Percentiles rank a stretch among this genome's conserved stretches.
Evolutionary conservation across 768 basidiomycete genomes (phyloP).

Genomic region (Lepiota brunneoincarnata): DNA sequence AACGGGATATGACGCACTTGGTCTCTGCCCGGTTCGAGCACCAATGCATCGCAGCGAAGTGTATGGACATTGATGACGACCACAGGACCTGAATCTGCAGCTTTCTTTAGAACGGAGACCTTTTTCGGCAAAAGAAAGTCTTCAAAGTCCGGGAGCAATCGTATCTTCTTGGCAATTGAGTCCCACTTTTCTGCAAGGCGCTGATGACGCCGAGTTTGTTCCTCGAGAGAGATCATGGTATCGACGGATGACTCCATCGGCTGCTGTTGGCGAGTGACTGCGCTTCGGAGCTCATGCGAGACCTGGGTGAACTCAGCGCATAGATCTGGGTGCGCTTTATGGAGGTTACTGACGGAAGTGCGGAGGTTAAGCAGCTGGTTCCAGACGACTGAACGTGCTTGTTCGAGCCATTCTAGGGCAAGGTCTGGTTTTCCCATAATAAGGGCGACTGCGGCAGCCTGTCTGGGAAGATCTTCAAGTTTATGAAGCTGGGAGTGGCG

Average conservation of each 20-base stretch:
- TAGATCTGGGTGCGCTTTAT: too few relatives aligned
- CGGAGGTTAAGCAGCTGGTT: too few relatives aligned
- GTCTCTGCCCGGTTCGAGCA: too few relatives aligned
- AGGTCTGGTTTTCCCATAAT: not conserved
- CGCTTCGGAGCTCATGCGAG: too few relatives aligned
- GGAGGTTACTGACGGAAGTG: constrained; percentile 9
- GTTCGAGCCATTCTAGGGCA: not conserved
- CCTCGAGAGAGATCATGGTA: constrained; percentile 14
- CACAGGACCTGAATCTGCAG: constrained; percentile 17
- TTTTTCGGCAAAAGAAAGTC: constrained; percentile 19
- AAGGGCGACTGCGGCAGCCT: not conserved
- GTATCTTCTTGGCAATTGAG: too few relatives aligned
- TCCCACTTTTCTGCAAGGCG: too few relatives aligned
- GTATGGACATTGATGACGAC: constrained; percentile 21
- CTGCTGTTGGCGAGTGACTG: too few relatives aligned
- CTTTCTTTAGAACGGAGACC: constrained; percentile 4
- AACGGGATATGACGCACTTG: too few relatives aligned
- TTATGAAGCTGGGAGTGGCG: not conserved
- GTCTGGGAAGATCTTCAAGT: not conserved
- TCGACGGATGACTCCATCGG: too few relatives aligned
- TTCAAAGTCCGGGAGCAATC: constrained; percentile 16
- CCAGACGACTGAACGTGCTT: too few relatives aligned
- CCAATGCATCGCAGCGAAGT: too few relatives aligned
- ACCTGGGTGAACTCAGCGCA: too few relatives aligned
- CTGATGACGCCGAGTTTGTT: constrained; percentile 14